Conservation (phyloP, 306 rosid species). For the Senna siamea region DNA sequence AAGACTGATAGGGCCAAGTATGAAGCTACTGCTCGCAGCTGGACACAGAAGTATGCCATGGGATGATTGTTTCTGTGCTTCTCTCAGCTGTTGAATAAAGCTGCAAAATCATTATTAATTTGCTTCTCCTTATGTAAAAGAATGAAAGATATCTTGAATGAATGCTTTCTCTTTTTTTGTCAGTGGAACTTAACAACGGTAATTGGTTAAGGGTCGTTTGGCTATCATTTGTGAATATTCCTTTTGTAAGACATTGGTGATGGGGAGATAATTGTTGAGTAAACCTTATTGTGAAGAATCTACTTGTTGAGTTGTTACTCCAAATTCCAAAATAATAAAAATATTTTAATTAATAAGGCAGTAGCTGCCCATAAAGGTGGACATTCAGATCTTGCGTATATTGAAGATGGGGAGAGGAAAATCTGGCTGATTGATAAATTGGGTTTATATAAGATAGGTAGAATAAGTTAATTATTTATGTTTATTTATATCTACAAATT, state of each 20-base stretch:
- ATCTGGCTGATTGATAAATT: not conserved
- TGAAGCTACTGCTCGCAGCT: constrained; percentile 95
- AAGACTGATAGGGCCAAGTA: constrained; percentile 81
- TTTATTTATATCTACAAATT: too few species aligned
- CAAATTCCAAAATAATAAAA: constrained; percentile 5
- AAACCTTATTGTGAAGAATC: constrained; percentile 44
- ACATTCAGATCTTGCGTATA: not conserved
- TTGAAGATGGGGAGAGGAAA: not conserved
- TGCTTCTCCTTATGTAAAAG: constrained; percentile 47
- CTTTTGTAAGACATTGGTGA: constrained; percentile 53
- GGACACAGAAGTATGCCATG: constrained; percentile 93
- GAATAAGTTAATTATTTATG: too few species aligned
- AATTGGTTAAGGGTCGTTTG: constrained; percentile 48
- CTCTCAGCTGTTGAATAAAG: constrained; percentile 28
- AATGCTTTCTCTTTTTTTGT: constrained; percentile 39
- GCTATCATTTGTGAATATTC: constrained; percentile 62
- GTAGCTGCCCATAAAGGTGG: not conserved
- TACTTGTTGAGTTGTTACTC: constrained; percentile 37
- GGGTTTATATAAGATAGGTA: too few species aligned
- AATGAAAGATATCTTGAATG: constrained; percentile 42
- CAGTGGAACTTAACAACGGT: constrained; percentile 44
- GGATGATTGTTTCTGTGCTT: constrained; percentile 49
- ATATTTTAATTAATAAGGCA: constrained; percentile 34
- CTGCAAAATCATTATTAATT: constrained; percentile 28
- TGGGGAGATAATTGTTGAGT: constrained; percentile 43